Percentiles rank a stretch among this genome's conserved stretches.
phyloP scores from a whole-genome alignment of 768 basidiomycete species.

The Lactifluus hygrophoroides region DNA sequence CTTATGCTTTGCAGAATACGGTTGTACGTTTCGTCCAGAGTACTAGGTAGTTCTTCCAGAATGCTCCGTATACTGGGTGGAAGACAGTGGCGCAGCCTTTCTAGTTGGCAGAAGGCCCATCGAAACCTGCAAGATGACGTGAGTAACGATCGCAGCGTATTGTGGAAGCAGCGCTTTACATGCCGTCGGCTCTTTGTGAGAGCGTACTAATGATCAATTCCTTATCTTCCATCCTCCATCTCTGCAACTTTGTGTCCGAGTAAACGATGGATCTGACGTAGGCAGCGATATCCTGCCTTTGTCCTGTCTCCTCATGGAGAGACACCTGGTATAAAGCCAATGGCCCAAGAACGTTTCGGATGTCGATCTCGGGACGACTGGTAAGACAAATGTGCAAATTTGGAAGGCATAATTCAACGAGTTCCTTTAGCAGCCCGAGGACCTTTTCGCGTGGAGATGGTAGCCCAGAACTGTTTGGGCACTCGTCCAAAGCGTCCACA shows the following conservation, averaged over 20 bases:
- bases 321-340: background rate
- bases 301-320: background rate
- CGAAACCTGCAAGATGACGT: background rate
- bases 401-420: background rate
- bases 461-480: background rate
- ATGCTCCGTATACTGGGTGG: background rate
- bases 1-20: background rate
- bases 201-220: background rate
- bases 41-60: background rate
- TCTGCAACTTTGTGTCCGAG: background rate
- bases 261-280: background rate
- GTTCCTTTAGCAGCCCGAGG: background rate
- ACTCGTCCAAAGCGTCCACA: background rate
- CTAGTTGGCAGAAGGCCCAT: background rate
- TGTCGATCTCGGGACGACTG: background rate
- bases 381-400: background rate
- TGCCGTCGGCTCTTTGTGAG: background rate
- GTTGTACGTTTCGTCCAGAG: background rate
- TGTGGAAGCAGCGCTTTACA: background rate
- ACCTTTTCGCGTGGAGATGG: background rate
- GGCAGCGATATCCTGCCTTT: background rate
- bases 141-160: background rate
- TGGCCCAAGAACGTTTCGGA: background rate
- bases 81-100: background rate
- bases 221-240: background rate